Conservation (phyloP, 2,329 filamentous ascomycete species). For the Ascochyta fabae region DNA sequence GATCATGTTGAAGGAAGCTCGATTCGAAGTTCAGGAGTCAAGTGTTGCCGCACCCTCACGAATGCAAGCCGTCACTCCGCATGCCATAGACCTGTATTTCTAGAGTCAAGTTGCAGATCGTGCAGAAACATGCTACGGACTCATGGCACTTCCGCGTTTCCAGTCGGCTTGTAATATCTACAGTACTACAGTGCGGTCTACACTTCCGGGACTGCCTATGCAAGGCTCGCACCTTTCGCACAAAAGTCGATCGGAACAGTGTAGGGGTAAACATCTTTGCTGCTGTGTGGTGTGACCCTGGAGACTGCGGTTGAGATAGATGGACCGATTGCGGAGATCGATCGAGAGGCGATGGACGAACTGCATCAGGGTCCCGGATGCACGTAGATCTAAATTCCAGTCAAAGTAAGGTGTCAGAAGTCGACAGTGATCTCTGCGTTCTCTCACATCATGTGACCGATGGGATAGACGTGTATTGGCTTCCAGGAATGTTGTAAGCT, state of each 20-base stretch:
- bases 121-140: background rate
- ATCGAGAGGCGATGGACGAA: slow-evolving; percentile 1
- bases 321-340: slow-evolving; percentile 9
- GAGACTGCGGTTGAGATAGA: background rate
- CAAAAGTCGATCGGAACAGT: background rate
- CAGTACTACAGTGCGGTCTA: too few relatives aligned
- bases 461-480: background rate
- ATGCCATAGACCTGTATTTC: background rate
- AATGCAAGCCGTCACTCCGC: background rate
- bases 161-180: background rate
- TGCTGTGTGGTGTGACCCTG: background rate
- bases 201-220: too few relatives aligned
- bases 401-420: background rate
- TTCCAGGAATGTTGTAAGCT: background rate
- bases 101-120: background rate
- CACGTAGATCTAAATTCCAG: background rate
- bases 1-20: background rate
- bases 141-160: background rate
- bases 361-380: slow-evolving; percentile 1
- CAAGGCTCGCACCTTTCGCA: too few relatives aligned
- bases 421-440: background rate
- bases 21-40: background rate
- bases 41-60: background rate
- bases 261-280: background rate
- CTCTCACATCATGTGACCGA: background rate